Base-by-base conservation (phyloP, 106 monocot species). In the Vanilla planifolia region DNA sequence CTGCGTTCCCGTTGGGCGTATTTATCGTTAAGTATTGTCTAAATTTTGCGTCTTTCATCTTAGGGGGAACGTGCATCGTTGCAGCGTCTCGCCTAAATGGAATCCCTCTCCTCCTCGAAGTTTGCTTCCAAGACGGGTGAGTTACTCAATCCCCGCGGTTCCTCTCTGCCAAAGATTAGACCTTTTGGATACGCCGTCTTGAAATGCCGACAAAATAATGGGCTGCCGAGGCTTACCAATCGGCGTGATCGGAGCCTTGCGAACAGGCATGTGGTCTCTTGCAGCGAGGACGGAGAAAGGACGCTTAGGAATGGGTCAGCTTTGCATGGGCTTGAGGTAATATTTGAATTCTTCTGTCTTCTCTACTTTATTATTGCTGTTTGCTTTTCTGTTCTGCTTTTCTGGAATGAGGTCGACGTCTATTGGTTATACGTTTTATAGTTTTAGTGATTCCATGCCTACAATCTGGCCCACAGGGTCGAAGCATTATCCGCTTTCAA, bases 51-150 rank as follows among this genome's bases (percentile, higher is more conserved):
- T n/a, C n/a, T n/a, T n/a, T n/a, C n/a, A n/a, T n/a, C n/a, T n/a
- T n/a, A n/a, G n/a, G n/a, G n/a, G n/a, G n/a, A n/a, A n/a, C n/a
- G n/a, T n/a, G n/a, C 51, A 28, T 51, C 27, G 6, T 47, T 47
- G 4, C 19, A 21, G 20, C 13, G 17, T 21, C 2, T 47, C 21
- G 1, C 26, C 51, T 23, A 2, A 23, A 75, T 75, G 75, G 79
- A 70, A 33, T 42, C 63, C 32, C 51, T 75, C 24, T 51, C 65
- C 10, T 53, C 51, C 36, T 70, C 60, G n/a, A 20, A 51, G 48
- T 10, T 53, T n/a, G 9, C 71, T 21, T 23, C 64, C 5, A 26
- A 17, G 51, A 52, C 33, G 35, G 43, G 48, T 7, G 50, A 44
- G 24, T 25, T 36, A 4, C 52, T 21, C 33, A 59, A 43, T 20